phyloP scores from a whole-genome alignment of 192 early-diverging fungal species.

The Coemansia sp. region DNA sequence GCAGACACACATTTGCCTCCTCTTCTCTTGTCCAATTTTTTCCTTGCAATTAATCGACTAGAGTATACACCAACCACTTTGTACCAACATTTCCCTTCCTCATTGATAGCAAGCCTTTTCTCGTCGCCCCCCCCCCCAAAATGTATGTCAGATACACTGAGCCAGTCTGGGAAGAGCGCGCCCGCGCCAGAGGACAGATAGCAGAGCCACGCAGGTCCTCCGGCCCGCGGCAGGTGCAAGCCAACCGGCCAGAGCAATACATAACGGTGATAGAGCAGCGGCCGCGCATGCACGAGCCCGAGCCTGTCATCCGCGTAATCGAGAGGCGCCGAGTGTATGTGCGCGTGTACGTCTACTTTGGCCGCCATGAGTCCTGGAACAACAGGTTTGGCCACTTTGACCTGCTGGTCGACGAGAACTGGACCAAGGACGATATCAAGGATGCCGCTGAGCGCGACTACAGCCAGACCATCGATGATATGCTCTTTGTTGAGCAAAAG shows the following conservation, averaged over 20 bases:
- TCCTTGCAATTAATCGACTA: neutral
- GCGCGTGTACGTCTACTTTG: conserved; percentile 8
- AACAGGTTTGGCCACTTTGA: conserved; percentile 6
- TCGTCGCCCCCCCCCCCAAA: neutral
- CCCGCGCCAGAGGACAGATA: conserved; percentile 46
- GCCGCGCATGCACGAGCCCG: neutral
- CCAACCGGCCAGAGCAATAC: conserved; percentile 61
- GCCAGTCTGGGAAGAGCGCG: conserved; percentile 5
- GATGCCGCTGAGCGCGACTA: neutral
- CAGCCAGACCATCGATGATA: conserved; percentile 1
- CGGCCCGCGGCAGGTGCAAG: conserved; percentile 16
- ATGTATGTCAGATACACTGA: conserved; percentile 4
- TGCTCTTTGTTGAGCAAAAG: conserved; percentile 1
- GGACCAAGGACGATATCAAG: conserved; percentile 1
- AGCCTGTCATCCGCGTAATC: neutral
- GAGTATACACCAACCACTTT: neutral
- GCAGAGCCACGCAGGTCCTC: conserved; percentile 32
- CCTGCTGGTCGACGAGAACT: neutral
- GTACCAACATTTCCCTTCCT: neutral
- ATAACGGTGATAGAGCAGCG: conserved; percentile 3
- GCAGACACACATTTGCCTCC: no score
- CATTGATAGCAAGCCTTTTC: neutral
- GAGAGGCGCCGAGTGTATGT: neutral
- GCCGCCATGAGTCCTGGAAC: neutral
- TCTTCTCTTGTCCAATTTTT: neutral